Percentiles rank a stretch among this genome's conserved stretches.
phyloP scores from a whole-genome alignment of 2,329 filamentous ascomycete species.

The Lomentospora prolificans region DNA sequence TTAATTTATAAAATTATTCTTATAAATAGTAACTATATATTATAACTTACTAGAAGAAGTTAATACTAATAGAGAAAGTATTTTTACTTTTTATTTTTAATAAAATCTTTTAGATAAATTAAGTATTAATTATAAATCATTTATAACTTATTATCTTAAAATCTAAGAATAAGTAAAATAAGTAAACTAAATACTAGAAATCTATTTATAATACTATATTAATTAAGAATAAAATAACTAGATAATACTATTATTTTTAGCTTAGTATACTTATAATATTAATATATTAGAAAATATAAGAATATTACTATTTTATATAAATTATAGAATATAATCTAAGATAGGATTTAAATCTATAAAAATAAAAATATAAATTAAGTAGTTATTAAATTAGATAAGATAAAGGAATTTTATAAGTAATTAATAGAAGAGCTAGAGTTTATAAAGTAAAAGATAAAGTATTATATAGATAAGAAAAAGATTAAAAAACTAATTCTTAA shows the following conservation, averaged over 20 bases:
- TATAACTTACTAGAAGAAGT: neutral
- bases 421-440: too few relatives aligned
- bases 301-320: neutral
- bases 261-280: neutral
- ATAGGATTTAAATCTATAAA: neutral
- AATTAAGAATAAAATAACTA: too few relatives aligned
- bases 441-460: too few relatives aligned
- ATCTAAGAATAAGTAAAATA: too few relatives aligned
- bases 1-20: neutral
- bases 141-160: too few relatives aligned
- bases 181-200: too few relatives aligned
- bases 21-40: neutral
- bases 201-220: too few relatives aligned
- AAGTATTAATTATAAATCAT: neutral
- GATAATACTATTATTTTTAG: neutral
- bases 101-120: neutral
- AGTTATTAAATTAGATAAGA: neutral
- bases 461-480: too few relatives aligned
- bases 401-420: neutral
- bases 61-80: too few relatives aligned
- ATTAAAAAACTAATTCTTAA: too few relatives aligned
- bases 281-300: neutral
- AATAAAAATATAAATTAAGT: neutral
- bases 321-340: neutral
- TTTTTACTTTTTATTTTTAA: neutral